Evolutionary conservation across 2,329 filamentous ascomycete species (phyloP).

Genomic region (Fusarium continuum): DNA sequence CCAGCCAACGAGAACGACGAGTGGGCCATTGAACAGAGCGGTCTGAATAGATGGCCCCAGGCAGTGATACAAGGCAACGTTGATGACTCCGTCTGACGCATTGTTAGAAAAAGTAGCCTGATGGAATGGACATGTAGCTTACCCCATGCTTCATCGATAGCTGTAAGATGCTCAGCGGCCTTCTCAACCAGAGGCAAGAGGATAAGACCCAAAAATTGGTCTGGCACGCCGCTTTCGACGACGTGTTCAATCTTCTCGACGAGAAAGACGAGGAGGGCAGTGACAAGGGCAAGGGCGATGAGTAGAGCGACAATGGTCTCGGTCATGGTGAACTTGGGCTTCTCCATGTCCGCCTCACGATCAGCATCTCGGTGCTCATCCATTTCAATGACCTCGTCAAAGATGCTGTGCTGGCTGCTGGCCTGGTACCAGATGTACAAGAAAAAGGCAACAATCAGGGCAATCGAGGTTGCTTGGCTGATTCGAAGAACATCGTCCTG

Average conservation of each 20-base stretch:
- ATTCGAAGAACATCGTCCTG: constrained; percentile 62
- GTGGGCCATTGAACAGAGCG: constrained; percentile 76
- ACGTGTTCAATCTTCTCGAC: constrained; percentile 70
- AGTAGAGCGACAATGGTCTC: constrained; percentile 69
- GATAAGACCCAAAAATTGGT: constrained; percentile 62
- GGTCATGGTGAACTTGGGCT: constrained; percentile 71
- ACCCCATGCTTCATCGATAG: constrained; percentile 74
- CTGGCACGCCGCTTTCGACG: constrained; percentile 46
- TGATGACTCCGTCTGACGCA: constrained; percentile 65
- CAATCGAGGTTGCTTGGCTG: constrained; percentile 68
- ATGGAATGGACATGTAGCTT: too few relatives aligned
- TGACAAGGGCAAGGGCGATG: constrained; percentile 67
- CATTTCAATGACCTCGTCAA: constrained; percentile 64
- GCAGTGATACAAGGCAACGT: constrained; percentile 76
- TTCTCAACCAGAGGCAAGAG: constrained; percentile 75
- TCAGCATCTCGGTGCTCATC: constrained; percentile 65
- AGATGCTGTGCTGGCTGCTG: constrained; percentile 70
- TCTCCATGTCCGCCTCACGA: constrained; percentile 62
- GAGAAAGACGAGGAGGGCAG: constrained; percentile 72
- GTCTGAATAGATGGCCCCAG: constrained; percentile 80
- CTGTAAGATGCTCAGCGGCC: constrained; percentile 74
- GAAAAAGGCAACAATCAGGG: constrained; percentile 68
- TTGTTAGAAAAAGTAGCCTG: too few relatives aligned
- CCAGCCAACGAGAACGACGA: constrained; percentile 78
- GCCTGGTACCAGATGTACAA: constrained; percentile 69